Evolutionary conservation across 441 rosid species (phyloP).

Genomic region (Hypseocharis bilobata): DNA sequence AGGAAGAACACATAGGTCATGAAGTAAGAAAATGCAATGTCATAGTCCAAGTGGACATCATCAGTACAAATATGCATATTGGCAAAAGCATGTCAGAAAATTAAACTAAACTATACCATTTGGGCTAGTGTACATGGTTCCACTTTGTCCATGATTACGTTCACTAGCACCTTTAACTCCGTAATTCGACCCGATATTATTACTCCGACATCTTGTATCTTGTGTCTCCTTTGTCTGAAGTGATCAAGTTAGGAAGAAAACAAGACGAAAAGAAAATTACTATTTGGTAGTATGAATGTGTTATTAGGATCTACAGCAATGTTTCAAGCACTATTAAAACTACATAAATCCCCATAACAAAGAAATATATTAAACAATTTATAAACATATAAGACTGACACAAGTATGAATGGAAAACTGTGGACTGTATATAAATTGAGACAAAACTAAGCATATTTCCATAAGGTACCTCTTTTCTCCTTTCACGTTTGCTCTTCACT

Average conservation of each 20-base stretch:
- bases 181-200: constrained; percentile 15
- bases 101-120: constrained; percentile 26
- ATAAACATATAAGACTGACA: background rate
- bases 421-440: background rate
- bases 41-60: constrained; percentile 12
- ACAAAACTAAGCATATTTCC: background rate
- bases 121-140: constrained; percentile 14
- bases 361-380: background rate
- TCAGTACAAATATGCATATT: background rate
- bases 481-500: constrained; percentile 57
- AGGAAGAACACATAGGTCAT: constrained; percentile 17
- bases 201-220: constrained; percentile 26
- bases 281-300: background rate
- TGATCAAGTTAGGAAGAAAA: background rate
- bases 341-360: background rate
- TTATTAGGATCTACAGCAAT: background rate
- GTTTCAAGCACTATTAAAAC: background rate
- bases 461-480: constrained; percentile 44
- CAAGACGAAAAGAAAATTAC: background rate
- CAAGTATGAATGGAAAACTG: background rate
- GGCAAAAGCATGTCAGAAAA: constrained; percentile 10
- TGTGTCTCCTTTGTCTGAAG: constrained; percentile 37
- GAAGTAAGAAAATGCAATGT: constrained; percentile 19
- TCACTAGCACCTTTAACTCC: constrained; percentile 28
- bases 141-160: constrained; percentile 19